These are phyloP conservation scores for Acanthamoeba triangularis DNA, from an alignment of 208 protist species.

Conservation along the genomic window DNA sequence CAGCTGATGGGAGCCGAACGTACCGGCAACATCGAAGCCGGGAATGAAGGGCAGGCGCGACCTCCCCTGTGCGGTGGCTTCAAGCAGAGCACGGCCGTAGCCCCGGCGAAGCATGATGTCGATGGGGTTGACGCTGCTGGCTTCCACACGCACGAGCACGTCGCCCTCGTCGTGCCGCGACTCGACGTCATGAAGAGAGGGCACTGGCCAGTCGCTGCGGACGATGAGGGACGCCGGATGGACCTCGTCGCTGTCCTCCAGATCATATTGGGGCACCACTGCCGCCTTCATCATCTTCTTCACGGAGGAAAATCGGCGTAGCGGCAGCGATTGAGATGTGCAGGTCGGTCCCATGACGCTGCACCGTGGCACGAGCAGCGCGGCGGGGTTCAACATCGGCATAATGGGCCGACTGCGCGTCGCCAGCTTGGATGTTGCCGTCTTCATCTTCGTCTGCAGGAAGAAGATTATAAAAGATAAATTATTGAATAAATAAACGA, in stretches of 20 bases:
- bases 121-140: slow-evolving; percentile 67
- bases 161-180: slow-evolving; percentile 60
- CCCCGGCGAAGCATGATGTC: slow-evolving; percentile 57
- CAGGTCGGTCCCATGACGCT: too few relatives aligned
- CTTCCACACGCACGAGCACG: slow-evolving; percentile 35
- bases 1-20: too few relatives aligned
- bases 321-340: not conserved
- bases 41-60: slow-evolving; percentile 37
- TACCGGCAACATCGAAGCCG: slow-evolving; percentile 46
- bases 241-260: not conserved
- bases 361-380: not conserved
- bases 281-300: slow-evolving; percentile 15
- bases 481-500: not conserved
- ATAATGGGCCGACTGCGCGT: not conserved
- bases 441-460: not conserved
- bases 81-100: slow-evolving; percentile 55
- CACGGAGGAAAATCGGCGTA: not conserved
- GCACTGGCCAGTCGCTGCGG: slow-evolving; percentile 27
- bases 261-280: slow-evolving; percentile 27
- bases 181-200: slow-evolving; percentile 4
- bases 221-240: slow-evolving; percentile 29
- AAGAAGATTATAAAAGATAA: not conserved
- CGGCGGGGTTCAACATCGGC: not conserved
- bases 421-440: not conserved
- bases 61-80: slow-evolving; percentile 13